Evolutionary conservation across 768 basidiomycete species (phyloP), one percentile per base, ranked within the genome.

Genomic region (Boletellus emodensis): DNA sequence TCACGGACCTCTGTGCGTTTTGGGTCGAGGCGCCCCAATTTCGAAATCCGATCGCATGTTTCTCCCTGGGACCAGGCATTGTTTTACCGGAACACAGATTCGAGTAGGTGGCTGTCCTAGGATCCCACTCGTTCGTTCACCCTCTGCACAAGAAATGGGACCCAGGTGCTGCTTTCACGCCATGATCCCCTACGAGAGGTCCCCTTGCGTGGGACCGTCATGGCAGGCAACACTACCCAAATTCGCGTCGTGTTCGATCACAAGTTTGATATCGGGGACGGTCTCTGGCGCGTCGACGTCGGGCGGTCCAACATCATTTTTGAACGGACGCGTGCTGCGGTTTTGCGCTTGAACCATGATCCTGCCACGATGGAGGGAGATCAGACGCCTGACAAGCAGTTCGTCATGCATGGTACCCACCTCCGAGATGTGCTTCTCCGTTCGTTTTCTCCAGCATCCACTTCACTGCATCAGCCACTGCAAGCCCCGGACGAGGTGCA

Each of bases 361-460:
- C 79, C 83, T 0, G 60, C 61, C 3, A 47, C 55, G 8, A 64
- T 77, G 24, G 79, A 82, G 56, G 49, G 42, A 2, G 34, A 47
- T 26, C 54, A 61, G n/a, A 57, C 55, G 3, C 49, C 57, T 2
- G 73, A 75, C 47, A 69, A 71, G 28, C 76, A 89, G 58, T 66
- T 72, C 46, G 76, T 88, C 18, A 61, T 89, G 1, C 75, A 79
- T 38, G 92, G 91, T 0, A 92, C 90, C 2, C 70, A 77, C 48
- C 70, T 94, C 12, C 79, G 90, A 24, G 85, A 93, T 55, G 71
- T 85, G 1, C 57, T 94, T 13, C 70, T 95, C 3, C 75, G 76
- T 17, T 74, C 80, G 3, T 87, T 86, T 60, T 72, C 59, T 34
- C 66, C 62, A 0, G 26, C 38, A 14, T 67, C 64, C 1, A 18